Percentiles rank a stretch among this genome's conserved stretches.
phyloP scores from a whole-genome alignment of 805 yeast genomes.

The Priceomyces haplophilus region DNA sequence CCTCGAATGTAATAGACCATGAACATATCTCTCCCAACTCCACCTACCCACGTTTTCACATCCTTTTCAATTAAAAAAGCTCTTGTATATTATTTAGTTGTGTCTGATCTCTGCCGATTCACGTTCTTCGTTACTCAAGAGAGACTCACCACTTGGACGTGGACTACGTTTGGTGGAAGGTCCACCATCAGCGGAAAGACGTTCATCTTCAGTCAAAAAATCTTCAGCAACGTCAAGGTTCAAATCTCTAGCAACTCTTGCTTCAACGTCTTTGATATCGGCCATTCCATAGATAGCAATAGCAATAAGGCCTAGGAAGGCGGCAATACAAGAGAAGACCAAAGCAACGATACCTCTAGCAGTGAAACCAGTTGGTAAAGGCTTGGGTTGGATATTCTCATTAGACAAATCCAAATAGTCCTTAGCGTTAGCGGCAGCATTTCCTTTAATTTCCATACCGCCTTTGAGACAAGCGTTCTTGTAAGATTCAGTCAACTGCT shows the following conservation, averaged over 20 bases:
- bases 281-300: constrained; percentile 83
- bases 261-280: constrained; percentile 70
- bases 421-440: constrained; percentile 81
- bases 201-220: too few species aligned
- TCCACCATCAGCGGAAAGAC: neutral
- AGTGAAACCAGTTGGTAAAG: constrained; percentile 87
- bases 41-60: neutral
- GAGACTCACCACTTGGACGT: neutral
- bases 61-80: neutral
- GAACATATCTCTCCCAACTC: constrained; percentile 5
- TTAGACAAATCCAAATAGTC: constrained; percentile 69
- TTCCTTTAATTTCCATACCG: constrained; percentile 60
- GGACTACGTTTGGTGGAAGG: neutral
- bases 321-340: constrained; percentile 85
- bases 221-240: constrained; percentile 43
- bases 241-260: constrained; percentile 56
- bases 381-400: constrained; percentile 62
- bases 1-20: constrained; percentile 3
- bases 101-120: neutral
- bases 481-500: constrained; percentile 62
- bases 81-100: too few species aligned
- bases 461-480: constrained; percentile 55
- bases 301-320: constrained; percentile 72
- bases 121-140: too few species aligned
- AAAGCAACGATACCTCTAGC: constrained; percentile 93